phyloP scores from a whole-genome alignment of 441 rosid species.

The Capsella rubella region DNA sequence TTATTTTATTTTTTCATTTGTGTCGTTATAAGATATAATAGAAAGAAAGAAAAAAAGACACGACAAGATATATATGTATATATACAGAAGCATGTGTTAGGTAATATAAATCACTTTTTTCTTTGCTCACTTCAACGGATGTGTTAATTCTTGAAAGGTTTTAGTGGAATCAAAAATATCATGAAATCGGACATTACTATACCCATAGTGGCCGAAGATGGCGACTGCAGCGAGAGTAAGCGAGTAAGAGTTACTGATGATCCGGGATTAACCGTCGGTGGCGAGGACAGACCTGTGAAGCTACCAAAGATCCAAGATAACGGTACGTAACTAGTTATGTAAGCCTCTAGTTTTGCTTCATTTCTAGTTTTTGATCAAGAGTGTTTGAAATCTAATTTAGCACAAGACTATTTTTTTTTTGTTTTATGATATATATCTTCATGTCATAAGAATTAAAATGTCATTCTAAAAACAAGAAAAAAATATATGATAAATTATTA shows the following conservation, averaged over 20 bases:
- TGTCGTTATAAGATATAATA: neutral
- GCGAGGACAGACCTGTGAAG: constrained; percentile 24
- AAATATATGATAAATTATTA: neutral
- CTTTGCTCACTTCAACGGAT: neutral
- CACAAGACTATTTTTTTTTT: neutral
- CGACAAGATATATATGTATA: neutral
- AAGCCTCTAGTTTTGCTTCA: neutral
- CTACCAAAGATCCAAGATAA: constrained; percentile 25
- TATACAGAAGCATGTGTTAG: constrained; percentile 17
- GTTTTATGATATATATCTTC: neutral
- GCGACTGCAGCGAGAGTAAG: constrained; percentile 24
- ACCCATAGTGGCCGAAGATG: constrained; percentile 10
- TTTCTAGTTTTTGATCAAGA: neutral
- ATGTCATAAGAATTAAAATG: neutral
- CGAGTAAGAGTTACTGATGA: constrained; percentile 30
- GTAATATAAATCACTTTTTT: neutral
- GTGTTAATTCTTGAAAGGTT: neutral
- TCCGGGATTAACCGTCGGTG: neutral
- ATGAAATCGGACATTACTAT: constrained; percentile 12
- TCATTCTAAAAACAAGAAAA: no score
- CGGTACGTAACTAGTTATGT: constrained; percentile 17
- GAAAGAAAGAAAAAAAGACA: constrained; percentile 9
- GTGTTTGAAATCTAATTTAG: neutral
- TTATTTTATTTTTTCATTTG: neutral
- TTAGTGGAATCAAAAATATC: neutral